Base-by-base conservation (phyloP, 345 rosid genomes). In the Cardiospermum halicacabum region DNA sequence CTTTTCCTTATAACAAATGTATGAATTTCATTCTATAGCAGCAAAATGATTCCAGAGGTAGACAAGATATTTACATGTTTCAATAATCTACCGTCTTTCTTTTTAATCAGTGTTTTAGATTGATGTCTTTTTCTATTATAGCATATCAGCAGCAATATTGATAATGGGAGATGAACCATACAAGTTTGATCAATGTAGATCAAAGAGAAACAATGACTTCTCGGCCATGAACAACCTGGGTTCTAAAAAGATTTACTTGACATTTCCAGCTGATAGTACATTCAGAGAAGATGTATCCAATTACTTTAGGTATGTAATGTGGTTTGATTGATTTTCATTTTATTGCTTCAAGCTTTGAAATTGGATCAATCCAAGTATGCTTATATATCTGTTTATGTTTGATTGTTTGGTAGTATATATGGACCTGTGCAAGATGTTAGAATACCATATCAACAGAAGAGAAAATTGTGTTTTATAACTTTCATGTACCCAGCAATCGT, bases 401-500 rank as follows among this genome's bases (percentile, higher is more conserved):
- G 58, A 55, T 50, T n/a, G n/a, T n/a, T n/a, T n/a, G n/a, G n/a
- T 50, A 86, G 92, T 64, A 80, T 72, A 4, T 86, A 84, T 60
- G 89, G 92, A 49, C 92, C 89, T 2, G 92, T 86, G 16, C 89
- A 86, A 75, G 92, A 86, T 69, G 92, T 86, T 70, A 78, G 92
- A 68, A 86, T 86, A 45, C 92, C 92, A 21, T 86, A 84, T 61
- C 92, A 86, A 71, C 89, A 84, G 79, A 86, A 86, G 80, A 76
- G 92, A 56, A 86, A 84, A 89, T 86, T 86, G 63, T 89, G 92
- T n/a, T 86, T 86, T 69, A 89, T 86, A 24, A 84, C 92, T 36
- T 86, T 86, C 54, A 72, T 86, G 22, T 78, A 76, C 62, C 78
- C 92, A 0, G 92, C 84, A 70, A 86, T 89, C 0, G 92, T 86